Evolutionary conservation across 2,329 filamentous ascomycete genomes (phyloP).

Genomic region (Penicillium palitans): DNA sequence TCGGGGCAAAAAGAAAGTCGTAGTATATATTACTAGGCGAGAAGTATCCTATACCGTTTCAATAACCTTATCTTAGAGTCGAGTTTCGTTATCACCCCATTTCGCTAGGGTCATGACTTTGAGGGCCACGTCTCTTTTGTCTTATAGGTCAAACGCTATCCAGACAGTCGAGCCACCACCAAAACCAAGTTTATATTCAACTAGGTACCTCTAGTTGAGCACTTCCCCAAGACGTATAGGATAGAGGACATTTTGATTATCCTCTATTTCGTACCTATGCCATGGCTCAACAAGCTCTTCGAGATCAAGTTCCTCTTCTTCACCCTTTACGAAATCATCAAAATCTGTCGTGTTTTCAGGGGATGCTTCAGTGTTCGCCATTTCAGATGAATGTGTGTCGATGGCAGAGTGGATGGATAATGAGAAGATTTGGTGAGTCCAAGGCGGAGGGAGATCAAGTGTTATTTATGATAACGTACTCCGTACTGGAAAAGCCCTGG

Average conservation of each 20-base stretch:
- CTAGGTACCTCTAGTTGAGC: slow-evolving; percentile 24
- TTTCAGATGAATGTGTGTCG: background rate
- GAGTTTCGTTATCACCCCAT: slow-evolving; percentile 20
- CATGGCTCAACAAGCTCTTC: slow-evolving; percentile 22
- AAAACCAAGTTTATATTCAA: slow-evolving; percentile 29
- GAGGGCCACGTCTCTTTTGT: slow-evolving; percentile 25
- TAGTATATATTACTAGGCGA: slow-evolving; percentile 22
- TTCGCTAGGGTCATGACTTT: slow-evolving; percentile 24
- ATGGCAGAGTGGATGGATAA: background rate
- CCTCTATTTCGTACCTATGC: slow-evolving; percentile 17
- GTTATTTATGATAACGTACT: too few species aligned
- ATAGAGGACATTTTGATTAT: slow-evolving; percentile 19
- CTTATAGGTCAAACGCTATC: slow-evolving; percentile 27
- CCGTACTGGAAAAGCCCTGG: too few species aligned
- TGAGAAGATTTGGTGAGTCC: background rate
- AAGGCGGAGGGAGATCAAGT: too few species aligned
- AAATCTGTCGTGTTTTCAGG: slow-evolving; percentile 6
- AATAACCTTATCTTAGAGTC: slow-evolving; percentile 25
- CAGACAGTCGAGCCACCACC: slow-evolving; percentile 29
- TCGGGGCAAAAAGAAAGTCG: slow-evolving; percentile 23
- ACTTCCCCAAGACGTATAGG: slow-evolving; percentile 22
- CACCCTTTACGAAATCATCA: slow-evolving; percentile 17
- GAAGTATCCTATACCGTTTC: slow-evolving; percentile 19
- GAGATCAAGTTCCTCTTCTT: slow-evolving; percentile 22
- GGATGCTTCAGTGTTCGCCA: background rate